Conservation (phyloP, 169 alveolate genomes). For the Eimeria necatrix region DNA sequence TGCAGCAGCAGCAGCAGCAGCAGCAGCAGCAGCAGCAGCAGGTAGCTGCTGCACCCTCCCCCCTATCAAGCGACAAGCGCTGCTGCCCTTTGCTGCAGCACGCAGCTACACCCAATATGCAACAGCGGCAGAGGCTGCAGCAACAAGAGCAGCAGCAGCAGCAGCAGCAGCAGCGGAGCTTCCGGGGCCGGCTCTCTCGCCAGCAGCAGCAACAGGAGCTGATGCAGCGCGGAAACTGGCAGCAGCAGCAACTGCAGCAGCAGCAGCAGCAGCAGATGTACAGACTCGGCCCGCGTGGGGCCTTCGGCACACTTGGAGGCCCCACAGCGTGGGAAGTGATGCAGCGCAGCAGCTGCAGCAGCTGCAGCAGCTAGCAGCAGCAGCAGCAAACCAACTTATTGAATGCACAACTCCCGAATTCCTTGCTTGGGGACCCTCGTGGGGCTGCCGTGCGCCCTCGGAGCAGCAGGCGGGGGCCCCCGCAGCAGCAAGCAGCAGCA, state of each 20-base stretch:
- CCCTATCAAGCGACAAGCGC: no score
- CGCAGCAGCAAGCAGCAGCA: not conserved
- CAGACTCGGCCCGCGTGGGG: not conserved
- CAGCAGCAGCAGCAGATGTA: not conserved
- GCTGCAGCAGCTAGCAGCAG: not conserved
- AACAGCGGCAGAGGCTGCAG: no score
- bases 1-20: no score
- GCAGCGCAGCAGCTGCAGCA: constrained; percentile 15
- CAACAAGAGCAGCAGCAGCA: no score
- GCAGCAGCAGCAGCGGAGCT: not conserved
- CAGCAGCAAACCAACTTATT: not conserved
- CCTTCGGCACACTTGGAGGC: not conserved
- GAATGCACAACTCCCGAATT: not conserved
- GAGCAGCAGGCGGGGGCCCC: not conserved
- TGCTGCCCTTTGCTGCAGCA: no score
- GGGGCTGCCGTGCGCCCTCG: not conserved
- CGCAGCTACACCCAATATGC: no score
- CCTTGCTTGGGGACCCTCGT: not conserved
- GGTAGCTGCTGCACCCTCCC: no score
- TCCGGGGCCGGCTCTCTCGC: not conserved
- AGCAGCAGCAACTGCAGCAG: not conserved
- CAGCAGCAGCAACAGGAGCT: no score
- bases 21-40: no score
- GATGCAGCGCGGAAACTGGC: no score
- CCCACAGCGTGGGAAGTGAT: not conserved